Base-by-base conservation (phyloP, 129 eudicot species). In the Escallonia rubra region DNA sequence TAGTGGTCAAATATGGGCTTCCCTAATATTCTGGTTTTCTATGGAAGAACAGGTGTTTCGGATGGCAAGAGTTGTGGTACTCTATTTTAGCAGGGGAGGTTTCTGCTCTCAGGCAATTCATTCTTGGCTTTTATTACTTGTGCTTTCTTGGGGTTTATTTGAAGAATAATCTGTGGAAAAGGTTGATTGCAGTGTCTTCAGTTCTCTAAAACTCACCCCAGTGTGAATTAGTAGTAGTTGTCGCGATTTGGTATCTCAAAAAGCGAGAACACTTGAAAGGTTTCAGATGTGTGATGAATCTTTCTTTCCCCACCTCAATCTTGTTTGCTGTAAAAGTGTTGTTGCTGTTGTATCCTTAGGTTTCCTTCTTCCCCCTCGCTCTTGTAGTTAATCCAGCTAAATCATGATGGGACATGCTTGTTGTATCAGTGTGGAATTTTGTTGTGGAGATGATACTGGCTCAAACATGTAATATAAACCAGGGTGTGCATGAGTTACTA, bases 51-150 rank as follows among this genome's bases (percentile, higher is more conserved):
- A 9, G 41, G 4, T 23, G 13, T 65, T 39, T 6, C 13, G 59
- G 59, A n/a, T 15, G 41, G 8, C 7, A 3, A 52, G 12, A 12
- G 44, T 52, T 61, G 46, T 52, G 23, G 51, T 9, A 1, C 5
- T 64, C 12, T 41, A 46, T n/a, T 49, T 40, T 4, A 16, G 44
- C 67, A n/a, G 43, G 54, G 50, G 54, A 46, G 42, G 64, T 68
- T 55, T 43, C 41, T 70, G 63, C 61, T 65, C 44, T 57, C 81
- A 57, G 95, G 95, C 95, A 87, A 87, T 75, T 81, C 95, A 87
- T 87, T 83, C 95, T 87, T 87, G 95, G 95, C 95, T 81, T 71
- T 85, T 68, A 81, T 87, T 68, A 78, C 79, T 80, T 64, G 72
- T 68, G 63, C 69, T 74, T 42, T 69, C 41, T 65, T 47, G 57